Conservation (phyloP, 2,329 filamentous ascomycete species). For the Aspergillus neotritici region DNA sequence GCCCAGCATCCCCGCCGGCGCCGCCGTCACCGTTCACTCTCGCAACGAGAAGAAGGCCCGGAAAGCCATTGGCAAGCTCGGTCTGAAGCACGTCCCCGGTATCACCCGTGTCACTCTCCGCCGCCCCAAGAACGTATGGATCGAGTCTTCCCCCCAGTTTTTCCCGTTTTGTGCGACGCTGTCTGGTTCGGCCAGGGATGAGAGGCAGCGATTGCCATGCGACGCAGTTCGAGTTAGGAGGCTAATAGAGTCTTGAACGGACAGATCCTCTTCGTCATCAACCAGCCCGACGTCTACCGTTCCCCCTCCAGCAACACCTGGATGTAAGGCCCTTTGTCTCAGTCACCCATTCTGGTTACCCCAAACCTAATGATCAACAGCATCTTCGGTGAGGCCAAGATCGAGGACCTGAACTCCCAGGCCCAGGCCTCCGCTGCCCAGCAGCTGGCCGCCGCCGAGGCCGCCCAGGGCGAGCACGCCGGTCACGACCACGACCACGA, state of each 20-base stretch:
- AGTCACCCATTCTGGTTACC: background rate
- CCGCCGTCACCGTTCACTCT: conserved; percentile 86
- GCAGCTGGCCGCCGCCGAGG: conserved; percentile 78
- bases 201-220: too few species aligned
- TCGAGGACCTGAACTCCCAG: conserved; percentile 98
- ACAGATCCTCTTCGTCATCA: conserved; percentile 99
- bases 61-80: conserved; percentile 98
- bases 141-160: conserved; percentile 9
- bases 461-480: conserved; percentile 52
- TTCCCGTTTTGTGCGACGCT: conserved; percentile 7
- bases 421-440: conserved; percentile 93
- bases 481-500: conserved; percentile 53
- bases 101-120: conserved; percentile 98
- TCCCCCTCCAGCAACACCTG: conserved; percentile 99
- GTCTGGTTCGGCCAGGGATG: background rate
- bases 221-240: conserved; percentile 2
- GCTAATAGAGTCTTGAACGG: conserved; percentile 14
- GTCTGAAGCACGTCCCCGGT: conserved; percentile 90
- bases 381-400: conserved; percentile 99
- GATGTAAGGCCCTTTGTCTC: conserved; percentile 64
- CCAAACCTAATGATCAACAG: conserved; percentile 45
- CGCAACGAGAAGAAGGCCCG: conserved; percentile 99
- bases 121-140: conserved; percentile 93
- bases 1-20: conserved; percentile 70
- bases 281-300: conserved; percentile 99